Evolutionary conservation across 192 early-diverging fungal species (phyloP).

Genomic region (Coemansia sp.): DNA sequence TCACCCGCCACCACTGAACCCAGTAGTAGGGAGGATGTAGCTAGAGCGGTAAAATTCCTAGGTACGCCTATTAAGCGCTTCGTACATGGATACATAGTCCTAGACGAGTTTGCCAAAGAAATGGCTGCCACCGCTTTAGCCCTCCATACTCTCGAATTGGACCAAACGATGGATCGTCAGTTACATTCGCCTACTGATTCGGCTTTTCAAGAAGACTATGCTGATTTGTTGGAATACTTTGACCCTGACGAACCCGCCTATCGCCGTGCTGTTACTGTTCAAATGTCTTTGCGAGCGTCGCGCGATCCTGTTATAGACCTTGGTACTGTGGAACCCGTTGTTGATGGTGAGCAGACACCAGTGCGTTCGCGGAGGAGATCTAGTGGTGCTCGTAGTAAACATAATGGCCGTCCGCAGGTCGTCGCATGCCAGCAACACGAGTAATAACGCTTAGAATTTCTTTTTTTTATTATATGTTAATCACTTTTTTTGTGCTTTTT

Average conservation of each 20-base stretch:
- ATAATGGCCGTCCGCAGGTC: neutral
- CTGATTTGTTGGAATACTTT: constrained; percentile 46
- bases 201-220: constrained; percentile 25
- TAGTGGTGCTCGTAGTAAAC: neutral
- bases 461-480: neutral
- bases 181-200: neutral
- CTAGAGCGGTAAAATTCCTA: constrained; percentile 24
- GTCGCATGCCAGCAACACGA: neutral
- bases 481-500: too few species aligned
- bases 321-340: neutral
- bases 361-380: neutral
- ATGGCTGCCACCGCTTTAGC: constrained; percentile 60
- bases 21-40: constrained; percentile 19
- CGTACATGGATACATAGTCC: constrained; percentile 61
- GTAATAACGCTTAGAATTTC: neutral
- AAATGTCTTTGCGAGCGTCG: constrained; percentile 14
- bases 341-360: neutral
- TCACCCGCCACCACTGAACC: neutral
- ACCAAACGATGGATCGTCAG: constrained; percentile 20
- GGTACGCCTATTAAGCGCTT: constrained; percentile 56
- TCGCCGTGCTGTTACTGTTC: constrained; percentile 11
- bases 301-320: constrained; percentile 20
- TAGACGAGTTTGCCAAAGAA: constrained; percentile 67
- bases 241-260: constrained; percentile 44
- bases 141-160: constrained; percentile 48